These are phyloP conservation scores for Citropsis articulata DNA, from an alignment of 345 rosid genomes.

Conservation along the genomic window DNA sequence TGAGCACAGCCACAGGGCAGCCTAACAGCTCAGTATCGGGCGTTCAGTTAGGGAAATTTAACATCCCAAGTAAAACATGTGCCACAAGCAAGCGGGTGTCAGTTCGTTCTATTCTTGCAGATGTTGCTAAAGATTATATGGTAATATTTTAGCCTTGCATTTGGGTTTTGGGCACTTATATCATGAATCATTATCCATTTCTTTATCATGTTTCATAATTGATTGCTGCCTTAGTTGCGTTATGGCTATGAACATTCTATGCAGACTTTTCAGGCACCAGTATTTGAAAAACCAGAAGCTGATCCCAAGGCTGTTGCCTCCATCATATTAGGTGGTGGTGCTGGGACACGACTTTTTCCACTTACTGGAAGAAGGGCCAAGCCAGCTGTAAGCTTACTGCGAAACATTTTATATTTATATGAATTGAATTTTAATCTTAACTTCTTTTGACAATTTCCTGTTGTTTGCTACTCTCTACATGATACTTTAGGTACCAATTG, in stretches of 20 bases:
- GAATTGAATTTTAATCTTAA: too few relatives aligned
- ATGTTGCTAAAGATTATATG: constrained; percentile 50
- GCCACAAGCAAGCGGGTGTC: constrained; percentile 22
- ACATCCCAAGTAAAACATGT: constrained; percentile 16
- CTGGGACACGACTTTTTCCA: constrained; percentile 92
- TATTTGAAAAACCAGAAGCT: constrained; percentile 41
- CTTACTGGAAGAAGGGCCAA: constrained; percentile 81
- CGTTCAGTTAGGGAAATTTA: constrained; percentile 25
- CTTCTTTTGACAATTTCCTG: background rate
- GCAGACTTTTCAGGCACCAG: constrained; percentile 41
- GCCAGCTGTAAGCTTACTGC: constrained; percentile 56
- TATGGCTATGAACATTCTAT: constrained; percentile 10
- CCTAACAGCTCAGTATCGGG: constrained; percentile 18
- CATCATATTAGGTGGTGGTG: constrained; percentile 89
- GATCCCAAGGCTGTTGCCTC: constrained; percentile 80
- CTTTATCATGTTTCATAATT: background rate
- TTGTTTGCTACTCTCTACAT: constrained; percentile 9
- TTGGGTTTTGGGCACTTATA: background rate
- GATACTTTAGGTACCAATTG: constrained; percentile 64
- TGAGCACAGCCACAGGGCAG: background rate
- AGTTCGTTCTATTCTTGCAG: constrained; percentile 44
- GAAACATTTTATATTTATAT: background rate
- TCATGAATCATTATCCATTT: too few relatives aligned
- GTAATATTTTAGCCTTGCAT: constrained; percentile 25
- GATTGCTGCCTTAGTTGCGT: background rate